Conservation (phyloP, 768 basidiomycete genomes). For the Cystobasidium ongulense region DNA sequence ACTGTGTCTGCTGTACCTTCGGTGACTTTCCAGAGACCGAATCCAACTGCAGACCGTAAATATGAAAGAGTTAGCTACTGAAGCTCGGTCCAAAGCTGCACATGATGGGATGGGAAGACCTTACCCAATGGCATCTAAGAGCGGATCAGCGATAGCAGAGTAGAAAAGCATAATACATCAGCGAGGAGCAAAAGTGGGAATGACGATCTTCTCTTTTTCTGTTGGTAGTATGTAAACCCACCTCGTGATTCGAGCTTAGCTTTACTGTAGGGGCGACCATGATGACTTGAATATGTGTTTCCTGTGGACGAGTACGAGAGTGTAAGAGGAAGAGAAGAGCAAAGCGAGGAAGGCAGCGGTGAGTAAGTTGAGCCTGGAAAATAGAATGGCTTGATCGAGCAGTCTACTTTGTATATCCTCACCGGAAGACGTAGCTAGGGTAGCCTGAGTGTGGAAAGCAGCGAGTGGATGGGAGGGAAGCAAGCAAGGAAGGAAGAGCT, state of each 20-base stretch:
- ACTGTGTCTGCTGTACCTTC: conserved; percentile 41
- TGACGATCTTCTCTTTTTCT: too few species aligned
- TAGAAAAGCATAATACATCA: too few species aligned
- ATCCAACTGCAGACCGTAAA: background rate
- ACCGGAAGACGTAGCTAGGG: too few species aligned
- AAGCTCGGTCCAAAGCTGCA: background rate
- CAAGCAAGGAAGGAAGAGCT: too few species aligned
- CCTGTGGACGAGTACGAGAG: background rate
- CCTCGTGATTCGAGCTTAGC: conserved; percentile 18
- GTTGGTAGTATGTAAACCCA: background rate
- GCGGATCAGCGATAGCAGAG: too few species aligned
- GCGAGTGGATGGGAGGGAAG: too few species aligned
- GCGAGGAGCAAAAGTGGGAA: too few species aligned
- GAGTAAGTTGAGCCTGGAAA: too few species aligned
- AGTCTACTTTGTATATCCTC: too few species aligned
- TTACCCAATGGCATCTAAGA: conserved; percentile 26
- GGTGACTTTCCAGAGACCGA: conserved; percentile 43
- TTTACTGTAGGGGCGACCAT: conserved; percentile 28
- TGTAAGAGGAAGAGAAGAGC: background rate
- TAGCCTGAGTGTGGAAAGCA: too few species aligned
- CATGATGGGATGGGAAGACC: background rate
- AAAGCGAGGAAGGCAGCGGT: background rate
- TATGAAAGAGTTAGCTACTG: background rate
- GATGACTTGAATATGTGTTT: background rate
- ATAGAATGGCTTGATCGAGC: too few species aligned